A percentile compares a stretch with the other conserved stretches of the same genome.
Conservation (phyloP, 2,329 filamentous ascomycete genomes). For the Leptographium galeiforme region DNA sequence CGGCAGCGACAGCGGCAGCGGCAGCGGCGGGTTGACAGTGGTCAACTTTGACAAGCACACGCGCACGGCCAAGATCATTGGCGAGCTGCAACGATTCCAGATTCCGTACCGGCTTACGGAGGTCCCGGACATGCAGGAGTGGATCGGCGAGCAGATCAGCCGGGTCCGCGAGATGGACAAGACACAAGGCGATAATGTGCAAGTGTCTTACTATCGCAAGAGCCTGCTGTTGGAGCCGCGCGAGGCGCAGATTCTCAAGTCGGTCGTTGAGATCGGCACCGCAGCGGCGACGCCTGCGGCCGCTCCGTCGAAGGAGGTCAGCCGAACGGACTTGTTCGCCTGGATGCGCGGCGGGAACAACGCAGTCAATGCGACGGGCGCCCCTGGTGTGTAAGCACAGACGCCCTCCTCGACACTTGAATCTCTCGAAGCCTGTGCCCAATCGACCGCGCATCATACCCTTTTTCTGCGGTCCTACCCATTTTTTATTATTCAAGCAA, state of each 20-base stretch:
- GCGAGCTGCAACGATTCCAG: conserved; percentile 90
- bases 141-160: conserved; percentile 72
- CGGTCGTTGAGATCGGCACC: conserved; percentile 15
- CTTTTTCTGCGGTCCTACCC: neutral
- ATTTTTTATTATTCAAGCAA: neutral
- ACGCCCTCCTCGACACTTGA: too few species aligned
- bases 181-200: conserved; percentile 38
- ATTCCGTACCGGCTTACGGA: conserved; percentile 77
- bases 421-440: too few species aligned
- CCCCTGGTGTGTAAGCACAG: neutral
- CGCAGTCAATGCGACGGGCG: neutral
- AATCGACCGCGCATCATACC: neutral
- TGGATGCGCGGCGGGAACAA: conserved; percentile 4
- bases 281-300: neutral
- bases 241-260: conserved; percentile 27
- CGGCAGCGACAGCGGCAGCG: conserved; percentile 16
- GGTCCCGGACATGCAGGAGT: conserved; percentile 80
- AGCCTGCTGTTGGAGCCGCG: conserved; percentile 73
- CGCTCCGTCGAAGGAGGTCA: neutral
- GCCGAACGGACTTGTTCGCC: conserved; percentile 1
- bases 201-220: conserved; percentile 60
- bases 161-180: conserved; percentile 51
- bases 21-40: conserved; percentile 58
- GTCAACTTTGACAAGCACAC: conserved; percentile 98
- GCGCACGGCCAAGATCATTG: conserved; percentile 88